phyloP scores from a whole-genome alignment of 306 rosid genomes.

The Purshia tridentata region DNA sequence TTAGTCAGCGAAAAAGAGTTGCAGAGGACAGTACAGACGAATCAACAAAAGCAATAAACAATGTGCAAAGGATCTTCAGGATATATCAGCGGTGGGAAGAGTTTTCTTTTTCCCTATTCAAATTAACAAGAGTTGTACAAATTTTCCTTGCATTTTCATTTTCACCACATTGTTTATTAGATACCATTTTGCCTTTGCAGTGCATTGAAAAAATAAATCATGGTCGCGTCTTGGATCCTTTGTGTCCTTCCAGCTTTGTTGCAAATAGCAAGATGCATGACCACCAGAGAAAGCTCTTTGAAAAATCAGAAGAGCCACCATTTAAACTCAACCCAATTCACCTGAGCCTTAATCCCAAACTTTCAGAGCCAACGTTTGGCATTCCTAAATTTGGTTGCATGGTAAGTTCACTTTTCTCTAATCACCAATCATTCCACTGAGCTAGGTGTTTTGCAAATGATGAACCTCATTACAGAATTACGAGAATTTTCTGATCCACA shows the following conservation, averaged over 20 bases:
- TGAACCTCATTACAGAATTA: slow-evolving; percentile 14
- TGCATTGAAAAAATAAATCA: slow-evolving; percentile 5
- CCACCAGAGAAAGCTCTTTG: slow-evolving; percentile 1
- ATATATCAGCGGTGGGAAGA: slow-evolving; percentile 25
- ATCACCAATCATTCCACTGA: neutral
- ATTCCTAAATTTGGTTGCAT: slow-evolving; percentile 13
- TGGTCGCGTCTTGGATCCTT: slow-evolving; percentile 7
- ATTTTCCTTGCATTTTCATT: neutral
- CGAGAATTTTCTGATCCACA: slow-evolving; percentile 4
- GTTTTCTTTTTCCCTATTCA: neutral
- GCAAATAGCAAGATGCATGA: neutral
- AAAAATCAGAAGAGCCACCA: neutral
- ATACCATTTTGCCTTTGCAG: neutral
- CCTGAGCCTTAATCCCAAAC: neutral
- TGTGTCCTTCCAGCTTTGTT: neutral
- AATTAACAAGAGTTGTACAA: neutral
- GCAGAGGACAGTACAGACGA: slow-evolving; percentile 30
- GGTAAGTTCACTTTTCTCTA: neutral
- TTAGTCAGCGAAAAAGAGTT: slow-evolving; percentile 26
- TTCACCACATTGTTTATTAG: neutral
- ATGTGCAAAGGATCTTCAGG: slow-evolving; percentile 33
- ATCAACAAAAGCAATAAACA: neutral
- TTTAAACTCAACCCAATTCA: neutral
- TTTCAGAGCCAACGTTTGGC: neutral
- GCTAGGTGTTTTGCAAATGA: neutral